A percentile compares a stretch with the other conserved stretches of the same genome.
These are phyloP conservation scores for Raphanus hybrid DNA, from an alignment of 441 rosid species.

Conservation along the genomic window DNA sequence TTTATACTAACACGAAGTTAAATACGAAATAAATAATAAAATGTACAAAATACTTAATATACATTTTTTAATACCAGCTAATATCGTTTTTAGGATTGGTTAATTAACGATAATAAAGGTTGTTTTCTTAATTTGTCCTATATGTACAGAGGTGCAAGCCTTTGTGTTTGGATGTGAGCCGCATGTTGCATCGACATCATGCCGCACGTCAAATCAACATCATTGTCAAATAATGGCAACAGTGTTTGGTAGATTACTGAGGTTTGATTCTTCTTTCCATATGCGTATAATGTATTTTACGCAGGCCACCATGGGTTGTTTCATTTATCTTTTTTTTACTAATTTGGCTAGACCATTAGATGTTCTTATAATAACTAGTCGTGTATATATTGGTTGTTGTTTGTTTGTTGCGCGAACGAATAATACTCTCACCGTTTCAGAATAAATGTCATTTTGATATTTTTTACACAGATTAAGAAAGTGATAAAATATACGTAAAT, in stretches of 20 bases:
- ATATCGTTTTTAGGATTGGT: background rate
- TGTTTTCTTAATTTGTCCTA: background rate
- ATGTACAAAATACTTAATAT: background rate
- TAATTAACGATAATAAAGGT: background rate
- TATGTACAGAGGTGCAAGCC: constrained; percentile 12
- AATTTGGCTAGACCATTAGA: background rate
- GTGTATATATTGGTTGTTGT: background rate
- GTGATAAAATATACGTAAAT: too few species aligned
- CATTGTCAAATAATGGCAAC: constrained; percentile 29
- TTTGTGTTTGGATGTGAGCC: constrained; percentile 31
- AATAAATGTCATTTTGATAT: too few species aligned
- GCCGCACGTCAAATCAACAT: constrained; percentile 25
- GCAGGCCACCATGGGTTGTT: constrained; percentile 1
- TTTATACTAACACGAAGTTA: background rate
- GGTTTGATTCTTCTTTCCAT: background rate
- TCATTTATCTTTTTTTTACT: background rate
- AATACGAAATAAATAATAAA: background rate
- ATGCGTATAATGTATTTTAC: background rate
- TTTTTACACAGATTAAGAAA: too few species aligned
- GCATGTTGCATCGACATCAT: constrained; percentile 31
- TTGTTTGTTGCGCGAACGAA: too few species aligned
- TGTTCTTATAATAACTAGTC: background rate
- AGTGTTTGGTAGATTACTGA: constrained; percentile 9
- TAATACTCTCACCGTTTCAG: too few species aligned
- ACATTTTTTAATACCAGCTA: constrained; percentile 1